Base-by-base conservation (phyloP, 2,329 filamentous ascomycete species). In the Fusarium buharicum region DNA sequence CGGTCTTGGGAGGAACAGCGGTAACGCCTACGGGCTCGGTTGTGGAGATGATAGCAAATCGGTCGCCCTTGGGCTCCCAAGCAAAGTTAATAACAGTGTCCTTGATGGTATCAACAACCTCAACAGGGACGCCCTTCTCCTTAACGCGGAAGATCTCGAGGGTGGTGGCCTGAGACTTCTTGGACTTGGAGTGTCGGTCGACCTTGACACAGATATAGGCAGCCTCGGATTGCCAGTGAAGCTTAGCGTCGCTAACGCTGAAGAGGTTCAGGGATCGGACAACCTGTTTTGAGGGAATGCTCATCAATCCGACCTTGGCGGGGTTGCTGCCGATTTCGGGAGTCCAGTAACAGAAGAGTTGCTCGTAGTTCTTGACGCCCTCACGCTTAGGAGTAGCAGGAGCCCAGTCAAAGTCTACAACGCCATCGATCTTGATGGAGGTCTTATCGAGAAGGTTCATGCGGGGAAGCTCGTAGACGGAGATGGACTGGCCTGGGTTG, bases 21-120 rank as follows among this genome's bases (percentile, higher is more conserved):
- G 91, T 89, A 38, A 89, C 87, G 34, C 88, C 87, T 36, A 88
- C 83, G 3, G 91, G 87, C 79, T 99, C 95, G 11, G 92, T 90
- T 16, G 92, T 95, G 31, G 93, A 97, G 80, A 99, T 99, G 74
- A 97, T 89, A 66, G 97, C 93, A 76, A 99, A 99, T 34, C 95
- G 90, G 77, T 96, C 93, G 62, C 95, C 95, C 82, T 97, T 97
- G 63, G 95, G 95, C 75, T 99, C 95, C 95, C 95, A 99, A 10
- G 95, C 93, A 75, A 99, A 99, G 83, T 99, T 99, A 81, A 99
- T 96, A 70, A 99, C 95, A 1, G 93, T 97, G 73, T 98, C 95
- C 81, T 98, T 98, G 79, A 99, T 91, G 50, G 90, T 93, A 78
- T 99, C 95, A 47, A 99, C 93, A 53, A 98, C 95, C 78, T 99